Evolutionary conservation across 2,329 filamentous ascomycete genomes (phyloP), one percentile per base, ranked within the genome.

Genomic region (Xylaria sp.): DNA sequence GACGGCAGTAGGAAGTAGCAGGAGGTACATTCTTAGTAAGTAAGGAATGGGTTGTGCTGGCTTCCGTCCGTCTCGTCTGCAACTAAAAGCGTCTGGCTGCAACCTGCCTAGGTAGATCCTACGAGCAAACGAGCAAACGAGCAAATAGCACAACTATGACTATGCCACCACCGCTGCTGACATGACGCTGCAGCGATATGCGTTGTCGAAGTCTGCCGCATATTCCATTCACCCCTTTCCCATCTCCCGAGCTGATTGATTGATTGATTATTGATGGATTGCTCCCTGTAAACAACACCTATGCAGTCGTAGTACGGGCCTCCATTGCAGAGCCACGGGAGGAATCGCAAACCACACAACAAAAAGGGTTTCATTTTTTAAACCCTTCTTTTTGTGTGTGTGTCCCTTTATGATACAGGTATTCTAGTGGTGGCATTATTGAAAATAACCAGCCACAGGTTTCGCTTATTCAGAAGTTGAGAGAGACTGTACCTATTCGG

Each of bases 21-120:
- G 29, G 29, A 32, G 29, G 29, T 32, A 29, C 29, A 3, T 32
- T 9, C 6, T 35, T 35, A 35, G 32, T 35, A 35, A 35, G 8
- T 6, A 35, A 67, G 66, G 68, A 23, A 67, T 65, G 67, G 69
- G 64, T 55, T 76, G 71, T 65, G 75, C 71, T 76, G 75, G 72
- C 73, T 64, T 69, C 69, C 65, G 65, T 66, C 63, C 69, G 65
- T 66, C 61, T 69, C 47, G 69, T 69, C 69, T 73, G 68, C 69
- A 58, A 64, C 54, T 27, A 51, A 42, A 27, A 50, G 23, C 42
- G 27, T 13, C 42, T 70, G 66, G 60, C 63, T 73, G 66, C 68
- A 59, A 69, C 65, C 66, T 71, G 66, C 59, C 66, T 69, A 35
- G 18, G 18, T 69, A 35, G 18, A 29, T 54, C 40, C 40, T 44